These are phyloP conservation scores for Kwoniella sp. DNA, from an alignment of 768 basidiomycete species.

Conservation along the genomic window DNA sequence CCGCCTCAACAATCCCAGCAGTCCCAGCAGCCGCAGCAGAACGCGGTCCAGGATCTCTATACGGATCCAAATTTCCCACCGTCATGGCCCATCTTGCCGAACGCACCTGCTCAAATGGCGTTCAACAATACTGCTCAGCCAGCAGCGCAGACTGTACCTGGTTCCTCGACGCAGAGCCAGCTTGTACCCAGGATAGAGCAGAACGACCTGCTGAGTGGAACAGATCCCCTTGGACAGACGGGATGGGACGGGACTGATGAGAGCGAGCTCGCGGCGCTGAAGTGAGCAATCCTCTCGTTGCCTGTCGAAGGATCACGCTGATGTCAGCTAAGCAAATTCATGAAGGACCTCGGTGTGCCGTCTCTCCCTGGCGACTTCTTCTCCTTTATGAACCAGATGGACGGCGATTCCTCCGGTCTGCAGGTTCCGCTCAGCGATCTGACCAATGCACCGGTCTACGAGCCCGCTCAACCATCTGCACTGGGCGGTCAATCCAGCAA, in stretches of 20 bases:
- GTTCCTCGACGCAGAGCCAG: conserved; percentile 2
- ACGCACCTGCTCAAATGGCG: conserved; percentile 5
- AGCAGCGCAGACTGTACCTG: neutral
- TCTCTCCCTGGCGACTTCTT: conserved; percentile 38
- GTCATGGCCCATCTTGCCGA: conserved; percentile 41
- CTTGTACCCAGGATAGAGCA: too few species aligned
- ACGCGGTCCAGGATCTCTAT: conserved; percentile 19
- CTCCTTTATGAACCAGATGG: conserved; percentile 18
- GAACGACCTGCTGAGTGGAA: too few species aligned
- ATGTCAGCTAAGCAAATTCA: conserved; percentile 29
- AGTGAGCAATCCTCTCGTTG: conserved; percentile 15
- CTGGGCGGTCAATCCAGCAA: too few species aligned
- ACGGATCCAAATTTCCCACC: conserved; percentile 39
- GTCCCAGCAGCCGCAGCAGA: conserved; percentile 2
- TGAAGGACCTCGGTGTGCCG: conserved; percentile 36
- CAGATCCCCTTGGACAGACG: too few species aligned
- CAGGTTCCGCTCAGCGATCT: too few species aligned
- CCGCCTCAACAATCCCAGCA: conserved; percentile 10
- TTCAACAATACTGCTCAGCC: conserved; percentile 6
- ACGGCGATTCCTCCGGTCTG: conserved; percentile 1
- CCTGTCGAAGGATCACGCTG: neutral
- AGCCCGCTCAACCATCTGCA: neutral
- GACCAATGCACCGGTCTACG: too few species aligned
- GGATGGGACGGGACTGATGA: conserved; percentile 30
- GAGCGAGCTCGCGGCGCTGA: conserved; percentile 35